Conservation (phyloP, 768 basidiomycete genomes). For the Nidularia pulvinata region DNA sequence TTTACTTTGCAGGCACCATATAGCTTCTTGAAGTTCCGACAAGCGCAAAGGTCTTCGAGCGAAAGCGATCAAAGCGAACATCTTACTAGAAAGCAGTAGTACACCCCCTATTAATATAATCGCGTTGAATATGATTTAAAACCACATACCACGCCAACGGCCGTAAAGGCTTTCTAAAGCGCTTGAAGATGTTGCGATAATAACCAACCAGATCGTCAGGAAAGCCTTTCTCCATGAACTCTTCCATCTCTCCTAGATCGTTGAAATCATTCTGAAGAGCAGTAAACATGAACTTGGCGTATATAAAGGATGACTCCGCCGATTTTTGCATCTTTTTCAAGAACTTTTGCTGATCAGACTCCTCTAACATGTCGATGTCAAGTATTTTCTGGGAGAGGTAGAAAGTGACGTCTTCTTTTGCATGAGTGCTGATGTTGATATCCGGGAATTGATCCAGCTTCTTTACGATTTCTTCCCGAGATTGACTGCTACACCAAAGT, state of each 20-base stretch:
- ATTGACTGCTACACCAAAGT: conserved; percentile 20
- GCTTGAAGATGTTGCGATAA: conserved; percentile 12
- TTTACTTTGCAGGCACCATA: conserved; percentile 11
- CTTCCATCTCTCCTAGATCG: conserved; percentile 11
- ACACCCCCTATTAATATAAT: neutral
- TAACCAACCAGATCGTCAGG: conserved; percentile 11
- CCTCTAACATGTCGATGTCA: neutral
- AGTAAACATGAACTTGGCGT: conserved; percentile 18
- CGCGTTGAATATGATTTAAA: neutral
- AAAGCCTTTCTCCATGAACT: conserved; percentile 9
- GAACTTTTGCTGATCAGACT: conserved; percentile 3
- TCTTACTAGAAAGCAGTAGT: conserved; percentile 12
- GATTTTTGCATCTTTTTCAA: conserved; percentile 4
- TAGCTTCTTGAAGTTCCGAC: conserved; percentile 18
- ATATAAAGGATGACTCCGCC: conserved; percentile 23
- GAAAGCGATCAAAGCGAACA: conserved; percentile 21
- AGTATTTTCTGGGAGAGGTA: neutral
- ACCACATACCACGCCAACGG: conserved; percentile 11
- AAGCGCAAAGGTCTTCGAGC: conserved; percentile 20
- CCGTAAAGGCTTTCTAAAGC: conserved; percentile 5
- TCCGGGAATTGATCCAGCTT: conserved; percentile 4
- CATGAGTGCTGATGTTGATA: conserved; percentile 7
- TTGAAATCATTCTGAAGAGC: conserved; percentile 8
- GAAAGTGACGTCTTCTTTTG: neutral
- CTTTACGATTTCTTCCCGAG: conserved; percentile 7